Evolutionary conservation across 2,329 filamentous ascomycete species (phyloP).

Genomic region (Biscogniauxia marginata): DNA sequence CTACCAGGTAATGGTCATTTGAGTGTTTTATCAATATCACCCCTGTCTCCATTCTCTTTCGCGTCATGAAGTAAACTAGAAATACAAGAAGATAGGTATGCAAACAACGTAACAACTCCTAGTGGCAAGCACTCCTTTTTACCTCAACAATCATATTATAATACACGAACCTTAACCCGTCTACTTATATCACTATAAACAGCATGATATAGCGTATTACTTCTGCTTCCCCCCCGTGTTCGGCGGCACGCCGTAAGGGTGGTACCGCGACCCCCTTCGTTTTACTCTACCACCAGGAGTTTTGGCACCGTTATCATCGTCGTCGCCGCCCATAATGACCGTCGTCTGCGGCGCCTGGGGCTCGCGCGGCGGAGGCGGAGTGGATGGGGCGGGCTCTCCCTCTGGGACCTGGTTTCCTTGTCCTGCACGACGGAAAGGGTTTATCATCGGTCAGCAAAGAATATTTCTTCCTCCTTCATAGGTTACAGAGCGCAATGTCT

Average conservation of each 20-base stretch:
- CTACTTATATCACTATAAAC: too few species aligned
- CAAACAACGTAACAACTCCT: too few species aligned
- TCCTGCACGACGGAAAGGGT: not conserved
- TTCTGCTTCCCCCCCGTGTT: not conserved
- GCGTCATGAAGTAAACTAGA: too few species aligned
- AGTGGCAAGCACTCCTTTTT: too few species aligned
- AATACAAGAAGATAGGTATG: too few species aligned
- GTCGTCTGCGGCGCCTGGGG: not conserved
- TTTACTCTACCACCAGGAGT: not conserved
- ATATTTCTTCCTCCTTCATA: too few species aligned
- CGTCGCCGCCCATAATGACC: not conserved
- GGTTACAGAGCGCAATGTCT: too few species aligned
- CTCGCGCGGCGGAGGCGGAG: not conserved
- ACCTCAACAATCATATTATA: too few species aligned
- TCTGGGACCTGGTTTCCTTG: not conserved
- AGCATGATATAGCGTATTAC: not conserved
- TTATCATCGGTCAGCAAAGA: not conserved
- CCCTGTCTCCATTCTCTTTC: too few species aligned
- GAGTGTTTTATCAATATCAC: too few species aligned
- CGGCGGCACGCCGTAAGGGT: not conserved
- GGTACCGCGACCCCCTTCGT: not conserved
- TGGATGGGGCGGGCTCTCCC: not conserved
- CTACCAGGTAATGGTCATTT: too few species aligned
- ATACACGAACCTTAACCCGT: too few species aligned
- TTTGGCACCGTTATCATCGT: not conserved